Evolutionary conservation across 768 basidiomycete genomes (phyloP), one percentile per base, ranked within the genome.

Genomic region (Porphyrellus cyaneotinctus): DNA sequence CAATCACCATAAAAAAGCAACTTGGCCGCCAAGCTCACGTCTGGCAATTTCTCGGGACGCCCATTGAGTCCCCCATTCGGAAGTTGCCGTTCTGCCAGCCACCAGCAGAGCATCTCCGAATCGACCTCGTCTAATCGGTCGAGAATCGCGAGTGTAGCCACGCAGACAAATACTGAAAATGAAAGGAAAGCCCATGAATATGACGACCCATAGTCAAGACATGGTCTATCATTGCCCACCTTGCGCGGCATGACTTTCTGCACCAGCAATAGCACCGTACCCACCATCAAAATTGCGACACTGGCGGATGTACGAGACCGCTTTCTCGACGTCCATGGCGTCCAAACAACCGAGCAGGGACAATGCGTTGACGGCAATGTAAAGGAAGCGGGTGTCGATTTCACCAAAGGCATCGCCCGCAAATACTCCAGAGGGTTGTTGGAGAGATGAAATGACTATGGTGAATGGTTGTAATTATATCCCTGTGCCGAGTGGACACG

Each of bases 261-360:
- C 93, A 0, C 95, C 97, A 15, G 83, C 78, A 15, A 74, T 69
- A 42, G 78, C 84, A 23, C 97, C 95, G 63, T 95, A 99, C 0
- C 93, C 97, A 5, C 95, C 95, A 64, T 99, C 97, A 67, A 93
- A 97, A 68, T 98, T 99, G 64, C 77, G 79, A 71, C 97, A 97
- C 32, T 78, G 74, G 22, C 71, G 67, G 39, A 98, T 80, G 68
- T 95, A 92, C 8, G 70, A 74, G 10, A 89, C 81, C 0, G 89
- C 84, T 62, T 76, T 81, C 26, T 84, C 82, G 47, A 71, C 71
- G 56, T 93, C 83, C 39, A 97, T 73, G 20, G 78, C 76, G 54
- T 85, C 77, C 32, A 97, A 74, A 30, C 78, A 75, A 2, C 88
- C 88, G 13, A 98, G 82, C 18, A 97, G 79, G 0, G 91, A 88